These are phyloP conservation scores for Vicia villosa DNA, from an alignment of 306 rosid genomes.

Conservation along the genomic window DNA sequence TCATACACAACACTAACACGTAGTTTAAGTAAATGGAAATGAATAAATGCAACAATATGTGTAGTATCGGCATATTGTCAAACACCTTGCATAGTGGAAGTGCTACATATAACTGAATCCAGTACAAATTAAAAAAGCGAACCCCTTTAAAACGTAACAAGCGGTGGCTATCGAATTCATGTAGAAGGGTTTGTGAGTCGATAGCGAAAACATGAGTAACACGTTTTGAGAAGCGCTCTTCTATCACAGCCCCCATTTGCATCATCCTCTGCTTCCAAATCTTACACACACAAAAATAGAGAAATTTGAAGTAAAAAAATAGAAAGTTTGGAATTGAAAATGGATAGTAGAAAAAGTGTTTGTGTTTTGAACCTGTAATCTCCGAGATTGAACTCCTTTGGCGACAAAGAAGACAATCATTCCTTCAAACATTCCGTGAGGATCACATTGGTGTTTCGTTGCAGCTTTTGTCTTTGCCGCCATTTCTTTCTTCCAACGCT, in stretches of 20 bases:
- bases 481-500: slow-evolving; percentile 42
- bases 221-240: slow-evolving; percentile 57
- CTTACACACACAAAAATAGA: too few species aligned
- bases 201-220: slow-evolving; percentile 76
- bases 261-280: slow-evolving; percentile 88
- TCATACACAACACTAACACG: too few species aligned
- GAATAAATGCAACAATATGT: too few species aligned
- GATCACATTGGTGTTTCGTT: slow-evolving; percentile 46
- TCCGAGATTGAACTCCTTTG: slow-evolving; percentile 74
- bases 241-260: slow-evolving; percentile 76
- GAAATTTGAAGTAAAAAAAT: background rate
- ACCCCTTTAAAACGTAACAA: slow-evolving; percentile 79
- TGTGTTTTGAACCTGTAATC: slow-evolving; percentile 55
- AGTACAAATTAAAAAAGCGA: slow-evolving; percentile 35
- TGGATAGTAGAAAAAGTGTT: background rate
- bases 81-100: too few species aligned
- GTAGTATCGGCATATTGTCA: too few species aligned
- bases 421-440: slow-evolving; percentile 68
- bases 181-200: slow-evolving; percentile 56
- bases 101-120: too few species aligned
- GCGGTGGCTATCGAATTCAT: slow-evolving; percentile 48
- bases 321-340: slow-evolving; percentile 22
- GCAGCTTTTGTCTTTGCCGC: slow-evolving; percentile 63
- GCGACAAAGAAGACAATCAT: slow-evolving; percentile 64
- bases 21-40: too few species aligned